phyloP scores from a whole-genome alignment of 116 monocot species.

The Dioscorea cayenensis region DNA sequence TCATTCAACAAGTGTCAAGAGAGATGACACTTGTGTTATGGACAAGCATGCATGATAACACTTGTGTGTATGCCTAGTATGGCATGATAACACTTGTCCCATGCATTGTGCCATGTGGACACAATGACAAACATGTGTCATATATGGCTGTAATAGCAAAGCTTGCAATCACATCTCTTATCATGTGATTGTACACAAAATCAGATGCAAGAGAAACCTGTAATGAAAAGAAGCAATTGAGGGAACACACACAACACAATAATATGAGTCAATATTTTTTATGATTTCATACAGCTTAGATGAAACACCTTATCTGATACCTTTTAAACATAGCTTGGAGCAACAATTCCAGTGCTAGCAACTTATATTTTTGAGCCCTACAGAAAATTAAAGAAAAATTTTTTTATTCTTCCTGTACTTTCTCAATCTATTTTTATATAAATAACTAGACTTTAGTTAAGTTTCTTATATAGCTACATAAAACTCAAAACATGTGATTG shows the following conservation, averaged over 20 bases:
- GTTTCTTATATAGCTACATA: neutral
- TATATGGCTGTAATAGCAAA: no score
- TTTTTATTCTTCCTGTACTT: neutral
- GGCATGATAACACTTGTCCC: no score
- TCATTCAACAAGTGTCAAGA: no score
- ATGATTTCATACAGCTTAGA: neutral
- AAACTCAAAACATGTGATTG: neutral
- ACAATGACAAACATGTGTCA: no score
- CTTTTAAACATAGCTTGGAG: constrained; percentile 89
- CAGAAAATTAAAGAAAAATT: neutral
- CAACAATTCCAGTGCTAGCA: constrained; percentile 84
- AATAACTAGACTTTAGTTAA: neutral
- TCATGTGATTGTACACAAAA: constrained; percentile 90
- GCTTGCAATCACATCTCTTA: constrained; percentile 76
- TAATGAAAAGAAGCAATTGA: constrained; percentile 12
- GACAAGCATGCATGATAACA: no score
- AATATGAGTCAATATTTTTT: neutral
- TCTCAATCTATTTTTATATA: neutral
- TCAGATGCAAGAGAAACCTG: constrained; percentile 94
- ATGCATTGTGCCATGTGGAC: no score
- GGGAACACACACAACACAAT: neutral
- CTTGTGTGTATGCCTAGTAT: no score
- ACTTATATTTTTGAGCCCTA: constrained; percentile 87
- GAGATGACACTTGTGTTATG: no score
- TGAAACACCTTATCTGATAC: constrained; percentile 80